Evolutionary conservation across 768 basidiomycete species (phyloP).

Genomic region (Rhodosporidiobolus sp.): DNA sequence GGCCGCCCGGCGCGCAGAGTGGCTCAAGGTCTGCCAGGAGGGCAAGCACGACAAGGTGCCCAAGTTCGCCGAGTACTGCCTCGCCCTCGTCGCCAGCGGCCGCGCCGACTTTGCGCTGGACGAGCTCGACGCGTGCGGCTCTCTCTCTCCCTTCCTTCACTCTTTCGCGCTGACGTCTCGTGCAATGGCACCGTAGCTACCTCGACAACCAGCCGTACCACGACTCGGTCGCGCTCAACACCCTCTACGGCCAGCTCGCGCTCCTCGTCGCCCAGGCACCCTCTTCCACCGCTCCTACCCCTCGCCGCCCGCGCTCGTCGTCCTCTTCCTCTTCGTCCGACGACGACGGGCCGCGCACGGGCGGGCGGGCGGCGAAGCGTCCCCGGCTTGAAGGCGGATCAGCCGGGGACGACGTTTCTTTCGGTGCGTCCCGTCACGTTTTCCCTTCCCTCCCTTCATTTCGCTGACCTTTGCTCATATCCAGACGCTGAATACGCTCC

Average conservation of each 20-base stretch:
- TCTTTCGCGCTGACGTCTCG: neutral
- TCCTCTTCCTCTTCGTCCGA: neutral
- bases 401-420: neutral
- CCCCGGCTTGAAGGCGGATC: neutral
- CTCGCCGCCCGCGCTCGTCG: neutral
- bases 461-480: neutral
- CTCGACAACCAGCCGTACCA: slow-evolving; percentile 38
- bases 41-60: slow-evolving; percentile 20
- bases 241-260: slow-evolving; percentile 30
- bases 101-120: slow-evolving; percentile 27
- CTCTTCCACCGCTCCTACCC: neutral
- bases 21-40: slow-evolving; percentile 33
- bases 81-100: slow-evolving; percentile 29
- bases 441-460: neutral
- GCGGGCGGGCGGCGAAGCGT: neutral
- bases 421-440: neutral
- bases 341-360: neutral
- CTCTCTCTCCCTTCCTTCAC: neutral
- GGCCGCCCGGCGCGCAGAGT: slow-evolving; percentile 19
- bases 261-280: slow-evolving; percentile 27
- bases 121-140: slow-evolving; percentile 33
- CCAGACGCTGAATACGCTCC: neutral
- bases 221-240: slow-evolving; percentile 37
- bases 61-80: slow-evolving; percentile 34
- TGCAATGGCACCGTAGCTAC: slow-evolving; percentile 1